Base-by-base conservation (phyloP, 176 grass and related monocot genomes). In the Cenchrus fungigraminus region DNA sequence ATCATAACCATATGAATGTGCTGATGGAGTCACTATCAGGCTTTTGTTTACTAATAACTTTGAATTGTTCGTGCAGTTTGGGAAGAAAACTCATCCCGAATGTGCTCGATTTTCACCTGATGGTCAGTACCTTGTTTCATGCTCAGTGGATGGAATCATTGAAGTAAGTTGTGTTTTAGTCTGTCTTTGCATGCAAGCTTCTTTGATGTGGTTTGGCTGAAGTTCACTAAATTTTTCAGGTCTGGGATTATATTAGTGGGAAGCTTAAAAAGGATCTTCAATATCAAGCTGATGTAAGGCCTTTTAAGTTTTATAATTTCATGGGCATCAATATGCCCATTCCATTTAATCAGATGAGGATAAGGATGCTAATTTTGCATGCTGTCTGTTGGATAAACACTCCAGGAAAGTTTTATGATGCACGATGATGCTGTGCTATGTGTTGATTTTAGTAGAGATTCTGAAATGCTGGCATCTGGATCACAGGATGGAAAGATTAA, bases 241-340 rank as follows among this genome's bases (percentile, higher is more conserved):
- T 96, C 25, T 99, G 97, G 97, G 93, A 99, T 92, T 99, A 99
- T 86, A 76, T 96, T 43, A 99, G 90, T 8, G 94, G 97, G 71
- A 99, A 99, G 88, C 91, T 99, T 80, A 99, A 99, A 81, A 99
- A 99, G 84, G 97, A 99, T 92, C 97, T 99, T 66, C 97, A 96
- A 34, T 99, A 99, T 78, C 97, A 99, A 88, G 97, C 93, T 19
- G 97, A 99, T 86, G 97, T 99, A 85, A 83, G 87, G 75, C 76
- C 60, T 69, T 89, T 76, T 40, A 77, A 55, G 45, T 80, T 86
- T 11, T 34, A 12, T 71, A 28, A 22, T 58, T 86, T 76, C 45
- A 47, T 55, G 56, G 43, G 28, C 83, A 76, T 87, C 4, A 49
- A 74, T 79, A 59, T 45, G 61, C 44, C 10, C 13, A 47, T 75